A percentile compares a stretch with the other conserved stretches of the same genome.
Conservation (phyloP, 768 basidiomycete genomes). For the Lactarius hatsudake region DNA sequence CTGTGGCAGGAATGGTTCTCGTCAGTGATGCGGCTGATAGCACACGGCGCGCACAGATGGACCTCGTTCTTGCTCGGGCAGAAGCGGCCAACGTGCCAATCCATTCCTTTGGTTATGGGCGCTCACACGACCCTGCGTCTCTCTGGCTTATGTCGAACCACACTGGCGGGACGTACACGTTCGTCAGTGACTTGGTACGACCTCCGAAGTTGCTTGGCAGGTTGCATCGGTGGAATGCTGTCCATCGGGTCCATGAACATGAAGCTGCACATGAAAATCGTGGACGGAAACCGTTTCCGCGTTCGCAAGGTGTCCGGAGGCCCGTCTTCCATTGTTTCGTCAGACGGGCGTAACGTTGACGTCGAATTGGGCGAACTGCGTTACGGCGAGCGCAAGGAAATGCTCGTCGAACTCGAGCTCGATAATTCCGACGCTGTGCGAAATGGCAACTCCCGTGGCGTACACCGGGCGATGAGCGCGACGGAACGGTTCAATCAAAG, state of each 20-base stretch:
- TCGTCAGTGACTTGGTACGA: constrained; percentile 99
- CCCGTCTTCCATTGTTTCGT: constrained; percentile 78
- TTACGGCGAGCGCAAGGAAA: constrained; percentile 96
- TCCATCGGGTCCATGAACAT: constrained; percentile 89
- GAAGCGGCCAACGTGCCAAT: constrained; percentile 97
- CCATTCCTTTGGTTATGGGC: constrained; percentile 95
- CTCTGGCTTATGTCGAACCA: constrained; percentile 99
- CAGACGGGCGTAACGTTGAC: constrained; percentile 94
- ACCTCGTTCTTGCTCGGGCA: constrained; percentile 92
- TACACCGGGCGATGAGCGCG: constrained; percentile 54
- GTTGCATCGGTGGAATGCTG: constrained; percentile 95
- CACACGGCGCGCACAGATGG: constrained; percentile 95
- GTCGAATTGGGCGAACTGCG: constrained; percentile 92
- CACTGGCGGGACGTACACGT: constrained; percentile 95
- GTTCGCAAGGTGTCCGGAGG: constrained; percentile 95
- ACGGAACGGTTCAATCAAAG: constrained; percentile 88
- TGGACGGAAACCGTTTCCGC: constrained; percentile 86
- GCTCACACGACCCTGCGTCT: constrained; percentile 94
- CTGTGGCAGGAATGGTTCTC: constrained; percentile 87
- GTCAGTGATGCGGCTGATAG: constrained; percentile 92
- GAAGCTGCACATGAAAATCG: constrained; percentile 93
- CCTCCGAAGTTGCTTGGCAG: constrained; percentile 86
- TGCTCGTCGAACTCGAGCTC: constrained; percentile 93
- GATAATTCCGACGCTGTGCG: constrained; percentile 59
- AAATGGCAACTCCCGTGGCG: constrained; percentile 20